These are phyloP conservation scores for Yamagishiella unicocca DNA, from an alignment of 139 green algal species.

Conservation along the genomic window DNA sequence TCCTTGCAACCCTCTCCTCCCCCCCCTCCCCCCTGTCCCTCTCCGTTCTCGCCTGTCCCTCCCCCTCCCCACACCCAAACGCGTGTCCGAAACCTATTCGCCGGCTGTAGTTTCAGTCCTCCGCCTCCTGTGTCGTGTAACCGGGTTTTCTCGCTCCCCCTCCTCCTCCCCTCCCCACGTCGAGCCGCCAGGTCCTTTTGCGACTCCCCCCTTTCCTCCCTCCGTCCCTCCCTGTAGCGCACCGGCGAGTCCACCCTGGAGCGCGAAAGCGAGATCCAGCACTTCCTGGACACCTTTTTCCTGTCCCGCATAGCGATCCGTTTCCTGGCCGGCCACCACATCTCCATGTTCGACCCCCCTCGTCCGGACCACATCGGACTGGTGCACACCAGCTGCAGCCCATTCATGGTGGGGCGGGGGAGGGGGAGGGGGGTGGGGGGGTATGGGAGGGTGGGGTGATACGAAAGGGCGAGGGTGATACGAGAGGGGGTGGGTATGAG, in stretches of 20 bases:
- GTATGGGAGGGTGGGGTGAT: neutral
- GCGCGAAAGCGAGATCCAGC: constrained; percentile 76
- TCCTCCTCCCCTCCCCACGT: neutral
- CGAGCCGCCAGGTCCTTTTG: neutral
- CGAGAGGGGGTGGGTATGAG: neutral
- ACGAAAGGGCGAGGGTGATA: neutral
- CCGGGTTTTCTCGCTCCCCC: no score
- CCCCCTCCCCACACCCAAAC: no score
- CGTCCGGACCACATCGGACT: constrained; percentile 85
- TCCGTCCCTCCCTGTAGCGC: neutral
- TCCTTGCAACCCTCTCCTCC: no score
- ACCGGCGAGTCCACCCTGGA: constrained; percentile 22
- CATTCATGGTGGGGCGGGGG: constrained; percentile 47
- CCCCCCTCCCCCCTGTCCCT: neutral
- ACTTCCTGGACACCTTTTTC: constrained; percentile 98
- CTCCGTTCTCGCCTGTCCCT: neutral
- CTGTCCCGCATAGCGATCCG: constrained; percentile 96
- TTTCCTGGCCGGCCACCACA: constrained; percentile 96
- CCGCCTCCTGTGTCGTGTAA: no score
- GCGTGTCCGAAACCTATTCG: no score
- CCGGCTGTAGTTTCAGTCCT: no score
- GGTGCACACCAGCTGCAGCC: constrained; percentile 88
- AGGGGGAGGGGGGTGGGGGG: neutral
- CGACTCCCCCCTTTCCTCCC: neutral
- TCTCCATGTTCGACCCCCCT: constrained; percentile 87